Evolutionary conservation across 352 stramenopile species (phyloP).

Genomic region (Globisporangium emineosum): DNA sequence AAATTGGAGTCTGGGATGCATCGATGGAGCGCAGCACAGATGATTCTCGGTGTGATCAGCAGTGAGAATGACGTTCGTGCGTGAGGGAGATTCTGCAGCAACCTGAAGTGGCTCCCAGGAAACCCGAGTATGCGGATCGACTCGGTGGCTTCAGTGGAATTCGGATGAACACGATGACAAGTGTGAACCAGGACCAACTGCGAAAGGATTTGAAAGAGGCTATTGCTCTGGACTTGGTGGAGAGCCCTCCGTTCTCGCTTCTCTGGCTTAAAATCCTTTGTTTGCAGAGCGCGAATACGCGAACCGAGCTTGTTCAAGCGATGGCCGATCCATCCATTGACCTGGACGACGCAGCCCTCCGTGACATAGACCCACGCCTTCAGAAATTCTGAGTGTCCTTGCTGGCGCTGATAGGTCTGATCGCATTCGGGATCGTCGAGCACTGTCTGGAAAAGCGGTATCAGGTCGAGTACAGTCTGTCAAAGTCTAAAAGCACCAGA

Average conservation of each 20-base stretch:
- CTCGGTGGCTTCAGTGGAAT: conserved; percentile 43
- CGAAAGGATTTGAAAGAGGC: conserved; percentile 31
- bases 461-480: conserved; percentile 77
- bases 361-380: too few relatives aligned
- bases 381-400: too few relatives aligned
- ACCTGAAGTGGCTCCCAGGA: conserved; percentile 35
- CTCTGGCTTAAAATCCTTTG: conserved; percentile 65
- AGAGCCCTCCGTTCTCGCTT: conserved; percentile 56
- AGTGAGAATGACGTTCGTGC: too few relatives aligned
- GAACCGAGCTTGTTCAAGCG: conserved; percentile 36
- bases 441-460: conserved; percentile 85
- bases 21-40: conserved; percentile 56
- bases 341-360: too few relatives aligned
- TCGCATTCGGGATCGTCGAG: conserved; percentile 78
- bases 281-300: too few relatives aligned
- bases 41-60: conserved; percentile 31
- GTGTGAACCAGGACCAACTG: conserved; percentile 14
- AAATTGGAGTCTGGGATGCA: conserved; percentile 44
- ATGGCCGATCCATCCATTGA: conserved; percentile 39
- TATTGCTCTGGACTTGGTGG: conserved; percentile 60
- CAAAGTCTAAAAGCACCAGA: conserved; percentile 24
- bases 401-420: conserved; percentile 65
- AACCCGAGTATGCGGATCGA: conserved; percentile 32
- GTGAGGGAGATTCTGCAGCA: conserved; percentile 37
- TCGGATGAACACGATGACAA: conserved; percentile 33